phyloP scores from a whole-genome alignment of 208 protist genomes.

The Crithidia acanthocephali region DNA sequence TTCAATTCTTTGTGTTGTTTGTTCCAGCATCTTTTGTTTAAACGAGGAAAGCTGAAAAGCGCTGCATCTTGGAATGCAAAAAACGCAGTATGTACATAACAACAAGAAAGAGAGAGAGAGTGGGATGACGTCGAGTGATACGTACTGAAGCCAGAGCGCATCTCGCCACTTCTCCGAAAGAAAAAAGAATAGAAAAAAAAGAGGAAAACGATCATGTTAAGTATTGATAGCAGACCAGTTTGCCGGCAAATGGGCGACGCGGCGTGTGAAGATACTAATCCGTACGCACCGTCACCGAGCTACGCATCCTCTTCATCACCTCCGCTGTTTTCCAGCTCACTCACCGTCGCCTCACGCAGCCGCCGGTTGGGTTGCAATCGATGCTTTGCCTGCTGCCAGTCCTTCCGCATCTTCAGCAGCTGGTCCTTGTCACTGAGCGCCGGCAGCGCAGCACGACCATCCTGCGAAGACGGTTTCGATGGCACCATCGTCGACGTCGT shows the following conservation, averaged over 20 bases:
- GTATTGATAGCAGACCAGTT: no score
- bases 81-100: no score
- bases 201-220: no score
- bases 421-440: constrained; percentile 19
- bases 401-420: constrained; percentile 40
- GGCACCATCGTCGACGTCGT: constrained; percentile 1
- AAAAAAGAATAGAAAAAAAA: constrained; percentile 19
- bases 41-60: no score
- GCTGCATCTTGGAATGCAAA: no score
- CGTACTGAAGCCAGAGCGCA: no score
- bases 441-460: neutral
- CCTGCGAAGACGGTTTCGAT: constrained; percentile 7
- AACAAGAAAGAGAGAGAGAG: neutral
- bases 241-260: no score
- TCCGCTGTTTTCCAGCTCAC: constrained; percentile 24
- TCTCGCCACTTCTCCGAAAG: no score
- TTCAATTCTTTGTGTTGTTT: no score
- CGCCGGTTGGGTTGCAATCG: constrained; percentile 35
- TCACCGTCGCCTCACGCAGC: constrained; percentile 32
- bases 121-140: no score
- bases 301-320: constrained; percentile 12
- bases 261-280: no score
- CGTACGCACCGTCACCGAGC: neutral
- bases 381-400: constrained; percentile 30
- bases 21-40: no score